Percentiles rank a stretch among this genome's conserved stretches.
Evolutionary conservation across 23 red algal genomes (phyloP).

Genomic region (Agarophyton chilense): DNA sequence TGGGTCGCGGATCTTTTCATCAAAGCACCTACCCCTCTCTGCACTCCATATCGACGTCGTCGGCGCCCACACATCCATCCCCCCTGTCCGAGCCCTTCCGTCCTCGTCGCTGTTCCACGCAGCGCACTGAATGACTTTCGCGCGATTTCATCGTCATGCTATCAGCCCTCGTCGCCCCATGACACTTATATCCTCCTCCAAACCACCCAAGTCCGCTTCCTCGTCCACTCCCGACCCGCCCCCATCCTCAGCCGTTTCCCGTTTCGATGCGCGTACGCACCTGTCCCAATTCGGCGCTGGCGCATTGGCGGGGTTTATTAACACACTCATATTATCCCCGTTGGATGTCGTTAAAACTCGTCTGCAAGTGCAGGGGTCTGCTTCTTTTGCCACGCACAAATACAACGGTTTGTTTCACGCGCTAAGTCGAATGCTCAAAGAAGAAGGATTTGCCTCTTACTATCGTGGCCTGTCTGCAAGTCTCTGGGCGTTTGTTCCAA

Average conservation of each 20-base stretch:
- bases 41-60: too few species aligned
- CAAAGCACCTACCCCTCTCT: too few species aligned
- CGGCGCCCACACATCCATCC: too few species aligned
- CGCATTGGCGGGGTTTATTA: conserved; percentile 85
- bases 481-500: conserved; percentile 95
- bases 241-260: background rate
- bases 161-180: conserved; percentile 44
- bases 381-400: conserved; percentile 33
- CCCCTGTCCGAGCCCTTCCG: background rate
- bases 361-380: conserved; percentile 85
- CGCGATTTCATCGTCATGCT: conserved; percentile 1
- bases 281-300: conserved; percentile 74
- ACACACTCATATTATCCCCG: conserved; percentile 89
- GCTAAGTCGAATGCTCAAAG: conserved; percentile 60
- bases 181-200: conserved; percentile 1
- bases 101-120: background rate
- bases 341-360: conserved; percentile 95
- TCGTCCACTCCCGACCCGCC: background rate
- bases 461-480: conserved; percentile 87
- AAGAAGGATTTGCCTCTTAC: conserved; percentile 76
- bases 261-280: conserved; percentile 36
- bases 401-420: conserved; percentile 72
- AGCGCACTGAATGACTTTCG: conserved; percentile 1
- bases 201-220: background rate
- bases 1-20: too few species aligned